Conservation (phyloP, 345 rosid species). For the Camelina hispida region DNA sequence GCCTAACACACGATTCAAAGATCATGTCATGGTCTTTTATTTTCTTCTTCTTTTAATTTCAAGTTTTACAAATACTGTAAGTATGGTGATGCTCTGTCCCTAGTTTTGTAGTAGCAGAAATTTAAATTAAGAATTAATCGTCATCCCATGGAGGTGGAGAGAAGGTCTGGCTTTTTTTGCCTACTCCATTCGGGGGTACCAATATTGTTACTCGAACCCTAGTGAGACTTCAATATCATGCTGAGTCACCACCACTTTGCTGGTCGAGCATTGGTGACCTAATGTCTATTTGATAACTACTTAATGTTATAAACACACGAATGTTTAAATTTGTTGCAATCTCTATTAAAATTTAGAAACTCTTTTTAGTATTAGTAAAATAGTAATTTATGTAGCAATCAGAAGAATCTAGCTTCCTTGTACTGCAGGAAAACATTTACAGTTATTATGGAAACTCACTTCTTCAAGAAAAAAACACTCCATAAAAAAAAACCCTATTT, state of each 20-base stretch:
- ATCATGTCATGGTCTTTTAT: no score
- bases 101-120: no score
- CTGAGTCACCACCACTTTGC: neutral
- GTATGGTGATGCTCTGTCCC: no score
- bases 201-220: neutral
- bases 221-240: neutral
- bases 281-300: no score
- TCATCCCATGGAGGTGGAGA: no score
- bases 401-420: slow-evolving; percentile 30
- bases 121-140: no score
- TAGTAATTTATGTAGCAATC: slow-evolving; percentile 36
- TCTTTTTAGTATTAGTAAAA: slow-evolving; percentile 33
- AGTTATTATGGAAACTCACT: slow-evolving; percentile 21
- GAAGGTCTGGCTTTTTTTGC: no score
- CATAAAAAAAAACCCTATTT: slow-evolving; percentile 25
- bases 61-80: no score
- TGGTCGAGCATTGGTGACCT: no score
- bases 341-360: slow-evolving; percentile 16
- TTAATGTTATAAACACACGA: no score
- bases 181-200: neutral
- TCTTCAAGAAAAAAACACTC: slow-evolving; percentile 33
- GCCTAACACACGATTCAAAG: no score
- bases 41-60: no score
- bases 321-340: neutral
- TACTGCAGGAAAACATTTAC: slow-evolving; percentile 35